Conservation (phyloP, 140 eudicot genomes). For the Flaveria floridana region DNA sequence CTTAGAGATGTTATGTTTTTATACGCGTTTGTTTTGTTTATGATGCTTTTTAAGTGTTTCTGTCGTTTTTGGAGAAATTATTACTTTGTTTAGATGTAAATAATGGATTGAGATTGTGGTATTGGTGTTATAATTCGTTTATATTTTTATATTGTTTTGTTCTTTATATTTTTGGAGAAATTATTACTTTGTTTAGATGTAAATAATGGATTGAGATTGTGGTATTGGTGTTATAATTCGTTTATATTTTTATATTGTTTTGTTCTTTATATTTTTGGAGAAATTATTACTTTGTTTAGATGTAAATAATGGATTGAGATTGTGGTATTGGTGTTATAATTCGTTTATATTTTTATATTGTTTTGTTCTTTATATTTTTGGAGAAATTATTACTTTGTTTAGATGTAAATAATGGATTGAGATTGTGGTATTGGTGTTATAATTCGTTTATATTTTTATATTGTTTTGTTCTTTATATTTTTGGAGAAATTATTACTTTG, state of each 20-base stretch:
- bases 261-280: neutral
- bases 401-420: constrained; percentile 15
- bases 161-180: neutral
- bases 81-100: constrained; percentile 17
- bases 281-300: constrained; percentile 7
- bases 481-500: constrained; percentile 11
- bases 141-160: neutral
- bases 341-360: neutral
- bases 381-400: constrained; percentile 11
- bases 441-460: neutral
- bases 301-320: constrained; percentile 19
- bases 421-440: neutral
- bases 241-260: neutral
- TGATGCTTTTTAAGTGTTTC: neutral
- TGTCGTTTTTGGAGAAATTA: constrained; percentile 4
- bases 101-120: constrained; percentile 10
- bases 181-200: constrained; percentile 14
- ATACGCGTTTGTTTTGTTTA: neutral
- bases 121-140: neutral
- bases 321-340: neutral
- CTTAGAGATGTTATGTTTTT: neutral
- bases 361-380: neutral
- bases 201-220: constrained; percentile 11
- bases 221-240: neutral
- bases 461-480: neutral